A percentile compares a stretch with the other conserved stretches of the same genome.
Evolutionary conservation across 2,329 filamentous ascomycete genomes (phyloP).

Genomic region (Passalora sequoiae): DNA sequence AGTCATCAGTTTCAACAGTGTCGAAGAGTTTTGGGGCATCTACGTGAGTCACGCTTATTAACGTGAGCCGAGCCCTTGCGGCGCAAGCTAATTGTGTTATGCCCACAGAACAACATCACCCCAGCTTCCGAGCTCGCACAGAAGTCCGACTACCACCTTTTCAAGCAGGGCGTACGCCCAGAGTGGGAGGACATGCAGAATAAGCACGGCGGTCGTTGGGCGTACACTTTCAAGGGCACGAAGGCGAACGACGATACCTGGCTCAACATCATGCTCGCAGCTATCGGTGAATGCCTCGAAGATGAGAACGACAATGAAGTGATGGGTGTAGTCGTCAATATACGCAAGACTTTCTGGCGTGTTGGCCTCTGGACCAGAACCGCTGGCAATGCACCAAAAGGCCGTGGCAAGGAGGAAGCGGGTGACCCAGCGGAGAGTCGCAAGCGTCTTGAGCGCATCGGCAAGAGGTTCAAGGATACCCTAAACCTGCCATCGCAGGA

Average conservation of each 20-base stretch:
- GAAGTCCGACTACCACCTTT: constrained; percentile 99
- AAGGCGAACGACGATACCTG: constrained; percentile 93
- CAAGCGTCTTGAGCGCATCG: constrained; percentile 78
- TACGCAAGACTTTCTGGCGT: constrained; percentile 96
- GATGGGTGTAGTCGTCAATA: constrained; percentile 99
- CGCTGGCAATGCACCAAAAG: constrained; percentile 73
- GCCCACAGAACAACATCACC: constrained; percentile 87
- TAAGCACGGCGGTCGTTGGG: constrained; percentile 99
- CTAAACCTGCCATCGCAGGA: constrained; percentile 73
- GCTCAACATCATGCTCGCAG: constrained; percentile 94
- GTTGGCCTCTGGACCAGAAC: constrained; percentile 96
- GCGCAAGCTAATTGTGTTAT: constrained; percentile 11
- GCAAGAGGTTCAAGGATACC: constrained; percentile 86
- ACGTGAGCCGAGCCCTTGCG: background rate
- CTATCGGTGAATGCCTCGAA: constrained; percentile 96
- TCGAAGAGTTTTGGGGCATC: constrained; percentile 99
- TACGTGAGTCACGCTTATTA: constrained; percentile 63
- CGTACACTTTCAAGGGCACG: constrained; percentile 97
- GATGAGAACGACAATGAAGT: constrained; percentile 91
- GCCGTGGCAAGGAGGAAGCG: constrained; percentile 49
- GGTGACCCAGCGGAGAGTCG: constrained; percentile 65
- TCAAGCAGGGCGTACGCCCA: constrained; percentile 93
- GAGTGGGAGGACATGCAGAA: constrained; percentile 99
- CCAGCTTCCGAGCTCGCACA: constrained; percentile 90
- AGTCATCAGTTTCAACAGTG: constrained; percentile 96